Evolutionary conservation across 768 basidiomycete genomes (phyloP), one percentile per base, ranked within the genome.

Genomic region (Pholiota microspora): DNA sequence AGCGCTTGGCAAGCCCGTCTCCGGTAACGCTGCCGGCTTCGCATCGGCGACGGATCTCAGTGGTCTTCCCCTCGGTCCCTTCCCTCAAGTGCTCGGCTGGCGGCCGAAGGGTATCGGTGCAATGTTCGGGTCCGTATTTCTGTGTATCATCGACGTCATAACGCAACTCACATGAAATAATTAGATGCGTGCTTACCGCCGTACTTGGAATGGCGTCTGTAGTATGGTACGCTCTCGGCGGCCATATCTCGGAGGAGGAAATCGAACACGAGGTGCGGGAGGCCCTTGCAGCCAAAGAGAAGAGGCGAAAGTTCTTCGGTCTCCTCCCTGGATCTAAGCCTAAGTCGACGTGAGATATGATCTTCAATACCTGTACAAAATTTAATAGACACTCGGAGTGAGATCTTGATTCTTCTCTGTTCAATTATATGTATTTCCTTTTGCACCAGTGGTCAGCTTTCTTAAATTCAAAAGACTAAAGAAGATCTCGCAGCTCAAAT

Each of bases 11-110:
- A 65, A 79, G 36, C 82, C 84, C 0, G 71, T 71, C 3, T 80
- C 80, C 0, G 96, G 96, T 9, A 99, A 99, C 69, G 94, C 92
- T 0, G 96, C 91, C 10, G 96, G 96, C 0, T 78, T 82, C 59
- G 78, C 78, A 2, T 84, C 83, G 18, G 70, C 83, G 12, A 84
- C 83, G 7, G 88, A 97, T 64, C 77, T 95, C 59, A 58, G 67
- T 31, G 87, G 92, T 10, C 69, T 89, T 23, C 73, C 72, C 10
- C 60, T 80, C 21, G 90, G 89, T 2, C 93, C 94, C 4, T 94
- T 71, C 77, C 83, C 75, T 13, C 89, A 93, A 67, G 74, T 76
- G 34, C 64, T 84, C 40, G 89, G 90, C 1, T 92, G 89, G 89
- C 79, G 76, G 59, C 72, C 84, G 25, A 85, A 75, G 67, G 91